These are phyloP conservation scores for Lachancea meyersii DNA, from an alignment of 805 yeast genomes.

Conservation along the genomic window DNA sequence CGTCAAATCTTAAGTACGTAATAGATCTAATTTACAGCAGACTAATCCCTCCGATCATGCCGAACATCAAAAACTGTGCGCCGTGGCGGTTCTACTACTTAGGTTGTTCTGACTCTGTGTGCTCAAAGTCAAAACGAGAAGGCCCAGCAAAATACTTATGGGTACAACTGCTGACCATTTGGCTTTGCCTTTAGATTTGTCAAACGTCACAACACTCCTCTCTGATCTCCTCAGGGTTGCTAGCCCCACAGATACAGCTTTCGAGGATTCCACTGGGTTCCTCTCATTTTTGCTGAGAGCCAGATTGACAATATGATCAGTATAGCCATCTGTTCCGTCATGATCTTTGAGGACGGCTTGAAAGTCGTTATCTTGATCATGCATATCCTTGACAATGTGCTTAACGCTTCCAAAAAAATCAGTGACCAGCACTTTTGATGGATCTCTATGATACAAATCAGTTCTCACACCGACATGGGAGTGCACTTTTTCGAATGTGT, in stretches of 20 bases:
- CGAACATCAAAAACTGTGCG: too few species aligned
- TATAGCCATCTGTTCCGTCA: conserved; percentile 8
- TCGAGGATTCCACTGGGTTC: neutral
- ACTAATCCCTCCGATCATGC: too few species aligned
- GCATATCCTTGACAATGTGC: conserved; percentile 60
- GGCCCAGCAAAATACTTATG: neutral
- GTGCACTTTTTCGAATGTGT: conserved; percentile 78
- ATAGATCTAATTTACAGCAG: too few species aligned
- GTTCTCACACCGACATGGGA: conserved; percentile 91
- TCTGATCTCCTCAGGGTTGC: neutral
- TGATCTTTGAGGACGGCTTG: neutral
- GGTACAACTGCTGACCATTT: neutral
- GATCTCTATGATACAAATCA: conserved; percentile 63
- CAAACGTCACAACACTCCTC: conserved; percentile 1
- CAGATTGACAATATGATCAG: conserved; percentile 14
- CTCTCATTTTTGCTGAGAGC: conserved; percentile 13
- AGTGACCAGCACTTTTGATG: conserved; percentile 62
- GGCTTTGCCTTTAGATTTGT: neutral
- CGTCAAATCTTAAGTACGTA: too few species aligned
- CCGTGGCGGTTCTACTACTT: too few species aligned
- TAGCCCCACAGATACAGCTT: conserved; percentile 1
- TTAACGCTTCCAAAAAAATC: conserved; percentile 95
- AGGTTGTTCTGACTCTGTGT: neutral
- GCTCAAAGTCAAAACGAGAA: neutral
- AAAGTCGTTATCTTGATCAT: conserved; percentile 15